Percentiles rank a stretch among this genome's conserved stretches.
Evolutionary conservation across 768 basidiomycete genomes (phyloP).

Genomic region (Trametopsis cervina): DNA sequence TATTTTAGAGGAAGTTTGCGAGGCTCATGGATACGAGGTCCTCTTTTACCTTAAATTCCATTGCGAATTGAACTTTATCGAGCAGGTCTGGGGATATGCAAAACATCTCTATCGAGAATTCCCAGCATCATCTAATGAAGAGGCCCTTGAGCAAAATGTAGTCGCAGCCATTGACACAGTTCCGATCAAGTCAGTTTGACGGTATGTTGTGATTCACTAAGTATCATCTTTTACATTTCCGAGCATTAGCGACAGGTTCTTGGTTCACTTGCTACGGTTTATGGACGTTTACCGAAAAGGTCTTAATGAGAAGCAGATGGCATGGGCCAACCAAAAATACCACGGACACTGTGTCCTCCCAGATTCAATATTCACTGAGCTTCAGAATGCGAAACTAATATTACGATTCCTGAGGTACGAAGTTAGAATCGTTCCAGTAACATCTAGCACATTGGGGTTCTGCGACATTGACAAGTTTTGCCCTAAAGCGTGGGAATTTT

Average conservation of each 20-base stretch:
- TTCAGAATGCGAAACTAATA: too few species aligned
- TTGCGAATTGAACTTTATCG: conserved; percentile 32
- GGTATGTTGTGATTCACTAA: too few species aligned
- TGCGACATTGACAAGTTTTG: too few species aligned
- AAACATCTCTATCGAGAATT: conserved; percentile 25
- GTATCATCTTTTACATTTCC: too few species aligned
- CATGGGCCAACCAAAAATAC: conserved; percentile 14
- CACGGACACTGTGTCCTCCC: background rate
- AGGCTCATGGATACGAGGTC: background rate
- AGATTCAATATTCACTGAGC: too few species aligned
- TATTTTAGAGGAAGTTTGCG: background rate
- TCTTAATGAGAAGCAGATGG: conserved; percentile 13
- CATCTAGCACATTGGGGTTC: too few species aligned
- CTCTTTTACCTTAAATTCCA: conserved; percentile 12
- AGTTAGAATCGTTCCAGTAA: too few species aligned
- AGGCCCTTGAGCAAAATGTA: conserved; percentile 29
- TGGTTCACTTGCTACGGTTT: conserved; percentile 9
- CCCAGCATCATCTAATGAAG: conserved; percentile 24
- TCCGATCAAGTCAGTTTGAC: too few species aligned
- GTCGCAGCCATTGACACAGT: background rate
- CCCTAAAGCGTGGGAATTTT: too few species aligned
- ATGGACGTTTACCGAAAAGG: conserved; percentile 18
- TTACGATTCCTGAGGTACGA: too few species aligned
- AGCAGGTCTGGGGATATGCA: conserved; percentile 30
- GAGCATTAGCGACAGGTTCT: too few species aligned